Percentiles rank a stretch among this genome's conserved stretches.
Evolutionary conservation across 2,329 filamentous ascomycete species (phyloP).

Genomic region (Colletotrichum sp.): DNA sequence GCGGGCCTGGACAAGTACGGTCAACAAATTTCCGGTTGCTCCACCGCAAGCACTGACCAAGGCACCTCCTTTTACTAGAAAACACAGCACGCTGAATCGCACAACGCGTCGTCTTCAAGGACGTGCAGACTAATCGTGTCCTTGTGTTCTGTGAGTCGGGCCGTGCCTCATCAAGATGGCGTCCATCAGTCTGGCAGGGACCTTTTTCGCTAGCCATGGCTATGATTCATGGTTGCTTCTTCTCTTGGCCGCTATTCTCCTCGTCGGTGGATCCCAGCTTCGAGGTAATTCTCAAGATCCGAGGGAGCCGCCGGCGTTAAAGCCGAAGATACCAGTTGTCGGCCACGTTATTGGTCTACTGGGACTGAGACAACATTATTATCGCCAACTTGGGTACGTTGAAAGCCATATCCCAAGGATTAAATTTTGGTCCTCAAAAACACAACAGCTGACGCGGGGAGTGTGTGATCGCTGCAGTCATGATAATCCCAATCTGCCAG

Average conservation of each 20-base stretch:
- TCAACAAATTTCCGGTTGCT: background rate
- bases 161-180: background rate
- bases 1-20: background rate
- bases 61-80: background rate
- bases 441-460: background rate
- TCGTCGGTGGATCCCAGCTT: background rate
- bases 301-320: conserved; percentile 46
- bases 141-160: background rate
- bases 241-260: background rate
- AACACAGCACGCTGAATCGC: background rate
- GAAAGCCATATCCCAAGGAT: background rate
- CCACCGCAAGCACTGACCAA: background rate
- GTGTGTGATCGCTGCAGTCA: background rate
- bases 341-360: conserved; percentile 52
- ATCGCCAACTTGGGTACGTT: background rate
- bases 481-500: background rate
- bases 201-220: background rate
- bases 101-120: background rate
- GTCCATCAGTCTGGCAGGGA: background rate
- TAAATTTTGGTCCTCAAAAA: background rate
- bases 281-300: conserved; percentile 24
- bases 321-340: conserved; percentile 44
- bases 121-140: background rate
- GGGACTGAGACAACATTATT: background rate
- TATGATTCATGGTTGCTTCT: background rate